Percentiles rank a stretch among this genome's conserved stretches.
These are phyloP conservation scores for Stenocarpella maydis DNA, from an alignment of 2,329 filamentous ascomycete species.

Conservation along the genomic window DNA sequence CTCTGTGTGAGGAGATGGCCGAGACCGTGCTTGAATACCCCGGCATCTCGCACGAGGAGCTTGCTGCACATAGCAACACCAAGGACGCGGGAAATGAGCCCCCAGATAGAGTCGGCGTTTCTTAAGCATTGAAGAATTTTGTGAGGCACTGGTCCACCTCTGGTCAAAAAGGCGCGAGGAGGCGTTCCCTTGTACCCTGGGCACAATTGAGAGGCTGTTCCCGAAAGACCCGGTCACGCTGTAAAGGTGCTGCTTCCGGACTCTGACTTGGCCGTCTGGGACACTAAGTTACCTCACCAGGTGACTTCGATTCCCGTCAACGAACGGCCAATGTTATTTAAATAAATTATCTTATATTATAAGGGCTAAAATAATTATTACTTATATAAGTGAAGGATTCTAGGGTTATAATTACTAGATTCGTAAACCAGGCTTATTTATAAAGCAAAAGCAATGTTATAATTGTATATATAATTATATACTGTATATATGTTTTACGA, in stretches of 20 bases:
- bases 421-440: too few species aligned
- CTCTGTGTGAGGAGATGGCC: neutral
- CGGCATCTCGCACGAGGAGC: neutral
- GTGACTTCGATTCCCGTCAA: neutral
- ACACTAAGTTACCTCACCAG: neutral
- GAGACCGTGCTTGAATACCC: neutral
- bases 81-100: neutral
- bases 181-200: neutral
- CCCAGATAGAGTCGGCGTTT: neutral
- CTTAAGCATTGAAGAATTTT: neutral
- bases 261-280: neutral
- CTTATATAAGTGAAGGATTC: neutral
- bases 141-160: slow-evolving; percentile 1
- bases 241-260: neutral
- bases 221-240: neutral
- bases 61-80: neutral
- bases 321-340: too few species aligned
- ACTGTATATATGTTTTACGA: too few species aligned
- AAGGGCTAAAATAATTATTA: too few species aligned
- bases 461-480: too few species aligned
- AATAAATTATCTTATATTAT: too few species aligned
- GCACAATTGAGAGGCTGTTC: neutral
- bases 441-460: too few species aligned
- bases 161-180: neutral
- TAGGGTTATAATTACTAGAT: too few species aligned